Evolutionary conservation across 2,329 filamentous ascomycete genomes (phyloP).

Genomic region (Colletotrichum lini): DNA sequence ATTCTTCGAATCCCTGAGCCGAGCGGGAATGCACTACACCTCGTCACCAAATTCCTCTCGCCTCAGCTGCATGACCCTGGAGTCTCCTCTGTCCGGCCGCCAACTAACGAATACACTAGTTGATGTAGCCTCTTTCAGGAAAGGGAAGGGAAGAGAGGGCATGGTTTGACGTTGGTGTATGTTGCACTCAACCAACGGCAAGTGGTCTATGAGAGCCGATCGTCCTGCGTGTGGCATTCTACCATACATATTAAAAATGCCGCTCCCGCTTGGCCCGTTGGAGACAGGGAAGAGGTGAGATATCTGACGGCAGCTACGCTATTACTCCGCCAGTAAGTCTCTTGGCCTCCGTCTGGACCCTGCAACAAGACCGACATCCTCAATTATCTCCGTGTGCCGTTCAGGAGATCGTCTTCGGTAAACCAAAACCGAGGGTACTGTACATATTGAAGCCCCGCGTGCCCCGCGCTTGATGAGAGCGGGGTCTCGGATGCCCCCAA

Average conservation of each 20-base stretch:
- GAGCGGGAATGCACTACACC: slow-evolving; percentile 39
- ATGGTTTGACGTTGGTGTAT: slow-evolving; percentile 12
- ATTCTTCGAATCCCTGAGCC: slow-evolving; percentile 37
- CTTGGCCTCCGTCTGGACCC: not conserved
- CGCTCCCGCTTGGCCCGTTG: slow-evolving; percentile 7
- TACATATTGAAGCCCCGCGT: slow-evolving; percentile 2
- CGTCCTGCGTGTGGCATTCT: slow-evolving; percentile 30
- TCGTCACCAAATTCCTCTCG: slow-evolving; percentile 38
- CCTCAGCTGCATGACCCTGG: slow-evolving; percentile 30
- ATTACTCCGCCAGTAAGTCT: not conserved
- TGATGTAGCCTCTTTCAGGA: slow-evolving; percentile 15
- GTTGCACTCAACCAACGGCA: slow-evolving; percentile 23
- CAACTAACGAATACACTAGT: slow-evolving; percentile 3
- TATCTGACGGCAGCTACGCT: not conserved
- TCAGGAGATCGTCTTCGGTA: slow-evolving; percentile 24
- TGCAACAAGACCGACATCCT: slow-evolving; percentile 9
- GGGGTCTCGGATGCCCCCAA: slow-evolving; percentile 12
- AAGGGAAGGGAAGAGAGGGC: slow-evolving; percentile 2
- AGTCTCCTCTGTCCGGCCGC: slow-evolving; percentile 27
- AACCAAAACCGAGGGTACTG: slow-evolving; percentile 15
- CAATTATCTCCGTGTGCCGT: slow-evolving; percentile 19
- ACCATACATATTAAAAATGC: not conserved
- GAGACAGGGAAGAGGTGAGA: slow-evolving; percentile 6
- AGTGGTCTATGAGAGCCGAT: slow-evolving; percentile 24
- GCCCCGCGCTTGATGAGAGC: slow-evolving; percentile 30